Base-by-base conservation (phyloP, 2,329 filamentous ascomycete genomes). In the Mycogone perniciosa region DNA sequence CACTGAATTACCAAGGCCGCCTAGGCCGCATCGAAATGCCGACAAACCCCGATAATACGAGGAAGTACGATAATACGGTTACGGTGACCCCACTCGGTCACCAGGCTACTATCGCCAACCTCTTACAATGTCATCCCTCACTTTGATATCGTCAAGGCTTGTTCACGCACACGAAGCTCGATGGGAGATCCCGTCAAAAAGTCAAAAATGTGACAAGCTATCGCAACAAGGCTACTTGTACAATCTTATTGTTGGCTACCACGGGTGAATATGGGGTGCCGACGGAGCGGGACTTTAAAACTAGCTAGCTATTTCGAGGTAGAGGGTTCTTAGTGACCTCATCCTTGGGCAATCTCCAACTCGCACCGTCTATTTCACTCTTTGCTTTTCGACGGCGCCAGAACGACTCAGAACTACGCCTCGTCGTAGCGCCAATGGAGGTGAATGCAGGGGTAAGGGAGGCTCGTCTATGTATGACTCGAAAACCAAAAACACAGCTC, bases 261-360 rank as follows among this genome's bases (percentile, higher is more conserved):
- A n/a, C 7, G 9, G 9, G 10, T 11, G 35, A n/a, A 51, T 41
- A 38, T 43, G 45, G 49, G 49, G 49, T 51, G 42, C 49, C 49
- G 49, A 44, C 39, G 33, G 35, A 46, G 45, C 39, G 49, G 49
- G 46, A 51, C 44, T 51, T 44, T 38, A n/a, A 27, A 30, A 30
- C 20, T 29, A 39, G 33, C 41, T 7, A 38, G 8, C 44, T 44
- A 52, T 20, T 20, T 20, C 35, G 20, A 20, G 20, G 41, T 51
- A 48, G 31, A 34, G n/a, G 20, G 39, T 10, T 40, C 31, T 33
- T 48, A 35, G 40, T 52, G 50, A 52, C 50, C 50, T 47, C 27
- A 52, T 52, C 44, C 50, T 30, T 34, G 50, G 34, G 39, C 10
- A 27, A 38, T 38, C 9, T 11, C 35, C 34, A 13, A 5, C 34